Evolutionary conservation across 495 filamentous ascomycete genomes (phyloP), one percentile per base, ranked within the genome.

Genomic region (Neurospora africana): DNA sequence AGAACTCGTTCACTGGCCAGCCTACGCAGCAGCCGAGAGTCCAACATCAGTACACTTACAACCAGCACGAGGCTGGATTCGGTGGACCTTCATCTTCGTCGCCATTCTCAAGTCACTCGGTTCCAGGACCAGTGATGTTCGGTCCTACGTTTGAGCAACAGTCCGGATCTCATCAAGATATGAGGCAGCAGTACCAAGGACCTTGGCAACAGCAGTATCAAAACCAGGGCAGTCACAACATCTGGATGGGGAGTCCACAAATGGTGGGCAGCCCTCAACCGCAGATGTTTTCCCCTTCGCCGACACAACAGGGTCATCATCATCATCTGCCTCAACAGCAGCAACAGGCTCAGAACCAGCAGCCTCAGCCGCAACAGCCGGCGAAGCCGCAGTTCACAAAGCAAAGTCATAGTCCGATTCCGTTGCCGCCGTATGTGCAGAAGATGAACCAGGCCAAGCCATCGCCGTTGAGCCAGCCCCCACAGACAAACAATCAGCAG

Each of bases 141-240:
- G 23, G 68, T 23, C 7, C 72, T 70, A 17, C 75, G 27, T 43
- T 72, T 70, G 67, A 69, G 61, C 72, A 69, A 69, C 71, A 72
- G 68, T 44, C 75, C 0, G 72, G 37, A 44, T 73, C 78, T 70
- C 85, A 87, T 70, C 84, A 84, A 67, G 83, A 83, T 35, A 86
- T 83, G 38, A 79, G 82, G 58, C 79, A 81, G 61, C 82, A 85
- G 40, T 85, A 84, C 65, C 80, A 73, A 47, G 71, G 76, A 1
- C 73, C 80, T 10, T 78, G 79, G 75, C 73, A 78, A 41, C 78
- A 83, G 68, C 75, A 72, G 40, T 44, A 70, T 9, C 39, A 47
- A 36, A 68, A 30, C 30, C 73, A 71, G 37, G 38, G 35, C 1
- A 53, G 11, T 27, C 74, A 77, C 19, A 76, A 82, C 40, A 33